Evolutionary conservation across 371 early-diverging fungal species (phyloP).

Genomic region (Mucor indicus): DNA sequence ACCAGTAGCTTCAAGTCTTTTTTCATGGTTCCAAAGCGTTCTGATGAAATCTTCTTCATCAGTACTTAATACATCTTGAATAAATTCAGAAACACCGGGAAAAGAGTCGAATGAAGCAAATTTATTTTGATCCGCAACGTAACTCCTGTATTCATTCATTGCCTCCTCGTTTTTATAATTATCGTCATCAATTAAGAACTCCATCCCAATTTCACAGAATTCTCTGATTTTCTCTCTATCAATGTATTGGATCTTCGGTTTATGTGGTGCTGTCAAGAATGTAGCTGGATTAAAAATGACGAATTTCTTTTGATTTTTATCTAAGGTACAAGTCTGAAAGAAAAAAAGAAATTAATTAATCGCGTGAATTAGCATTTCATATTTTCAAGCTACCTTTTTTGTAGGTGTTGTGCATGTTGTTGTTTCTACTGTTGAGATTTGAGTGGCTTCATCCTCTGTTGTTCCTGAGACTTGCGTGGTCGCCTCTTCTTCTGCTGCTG

Average conservation of each 20-base stretch:
- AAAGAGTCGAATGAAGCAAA: conserved; percentile 2
- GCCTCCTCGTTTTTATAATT: conserved; percentile 1
- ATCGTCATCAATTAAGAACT: background rate
- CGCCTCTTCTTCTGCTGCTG: conserved; percentile 9
- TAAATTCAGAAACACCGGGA: conserved; percentile 8
- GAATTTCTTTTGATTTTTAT: conserved; percentile 1
- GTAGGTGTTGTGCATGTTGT: conserved; percentile 6
- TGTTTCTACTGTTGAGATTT: conserved; percentile 8
- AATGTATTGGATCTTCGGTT: conserved; percentile 8
- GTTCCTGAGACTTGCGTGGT: conserved; percentile 4
- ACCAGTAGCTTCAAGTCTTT: conserved; percentile 9
- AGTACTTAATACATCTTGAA: background rate
- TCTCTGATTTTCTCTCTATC: conserved; percentile 7
- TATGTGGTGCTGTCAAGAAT: conserved; percentile 9
- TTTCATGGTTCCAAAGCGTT: conserved; percentile 8
- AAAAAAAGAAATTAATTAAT: conserved; percentile 10
- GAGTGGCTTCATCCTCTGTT: conserved; percentile 5
- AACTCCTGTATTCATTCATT: conserved; percentile 2
- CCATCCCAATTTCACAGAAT: conserved; percentile 10
- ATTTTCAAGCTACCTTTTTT: conserved; percentile 9
- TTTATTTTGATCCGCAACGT: background rate
- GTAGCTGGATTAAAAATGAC: conserved; percentile 4
- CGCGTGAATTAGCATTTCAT: conserved; percentile 7
- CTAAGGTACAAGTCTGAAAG: background rate
- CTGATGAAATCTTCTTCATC: conserved; percentile 5